Evolutionary conservation across 257 asterid species (phyloP), one percentile per base, ranked within the genome.

Genomic region (Galeopsis tetrahit): DNA sequence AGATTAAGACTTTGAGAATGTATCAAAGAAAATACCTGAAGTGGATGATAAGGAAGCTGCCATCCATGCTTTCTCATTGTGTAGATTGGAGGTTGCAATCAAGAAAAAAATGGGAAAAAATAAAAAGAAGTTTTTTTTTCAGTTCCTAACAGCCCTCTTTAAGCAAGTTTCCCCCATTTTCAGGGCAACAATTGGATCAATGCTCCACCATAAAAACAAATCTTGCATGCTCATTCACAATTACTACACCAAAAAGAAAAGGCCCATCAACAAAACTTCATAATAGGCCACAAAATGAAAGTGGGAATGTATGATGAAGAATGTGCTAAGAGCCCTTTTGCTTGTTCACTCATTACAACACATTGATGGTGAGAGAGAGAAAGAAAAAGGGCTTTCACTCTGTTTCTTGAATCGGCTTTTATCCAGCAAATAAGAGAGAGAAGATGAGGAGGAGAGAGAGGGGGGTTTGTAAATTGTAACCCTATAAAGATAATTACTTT

Each of bases 41-140:
- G 92, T 77, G 99, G 98, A 84, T 95, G 99, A 75, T 95, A 92
- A 68, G 99, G 99, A 79, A 95, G 99, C 80, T 95, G 92, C 99
- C 99, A 95, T 66, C 99, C 99, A 80, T 95, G 97, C 79, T 95
- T 95, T 88, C 99, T 95, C 99, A 95, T 95, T 74, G 76, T 81
- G 77, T 66, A 31, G 83, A 78, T 72, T 66, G 60, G 36, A 74
- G 67, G 58, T 80, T 38, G 64, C 53, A 81, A 75, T 53, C 77
- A 71, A 75, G 76, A 78, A 84, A 53, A 49, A 1, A 46, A 17
- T 75, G 33, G 58, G 15, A 35, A 3, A 46, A 17, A 58, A 57
- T 40, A 49, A 73, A 72, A 66, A 35, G 63, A 53, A 42, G 28
- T 21, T 21, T 39, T 49, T 44, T 75, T 70, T 82, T 80, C 74